These are phyloP conservation scores for Cryphonectria radicalis DNA, from an alignment of 2,329 filamentous ascomycete species.

Conservation along the genomic window DNA sequence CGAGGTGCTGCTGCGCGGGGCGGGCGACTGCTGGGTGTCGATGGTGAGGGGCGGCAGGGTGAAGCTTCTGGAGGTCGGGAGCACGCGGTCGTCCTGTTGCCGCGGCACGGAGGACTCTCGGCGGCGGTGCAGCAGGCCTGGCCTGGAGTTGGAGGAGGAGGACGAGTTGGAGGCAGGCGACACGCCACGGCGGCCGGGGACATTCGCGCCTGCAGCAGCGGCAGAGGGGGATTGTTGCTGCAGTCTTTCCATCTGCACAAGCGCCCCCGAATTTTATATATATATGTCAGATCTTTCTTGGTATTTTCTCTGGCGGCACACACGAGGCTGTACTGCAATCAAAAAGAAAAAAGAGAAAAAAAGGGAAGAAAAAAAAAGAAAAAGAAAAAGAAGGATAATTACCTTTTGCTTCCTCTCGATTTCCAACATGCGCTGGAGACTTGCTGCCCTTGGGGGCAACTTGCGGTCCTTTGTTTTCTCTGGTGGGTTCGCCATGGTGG, in stretches of 20 bases:
- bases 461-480: constrained; percentile 31
- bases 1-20: constrained; percentile 2
- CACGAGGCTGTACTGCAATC: neutral
- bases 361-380: neutral
- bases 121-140: constrained; percentile 27
- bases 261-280: constrained; percentile 17
- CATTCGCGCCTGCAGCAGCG: neutral
- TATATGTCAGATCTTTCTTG: constrained; percentile 15
- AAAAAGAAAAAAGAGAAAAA: neutral
- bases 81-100: constrained; percentile 13
- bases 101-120: constrained; percentile 24
- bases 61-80: constrained; percentile 11
- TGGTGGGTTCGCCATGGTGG: constrained; percentile 24
- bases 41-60: constrained; percentile 20
- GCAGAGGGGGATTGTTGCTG: constrained; percentile 27
- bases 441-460: constrained; percentile 46
- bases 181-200: constrained; percentile 26
- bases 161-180: constrained; percentile 26
- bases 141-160: constrained; percentile 10
- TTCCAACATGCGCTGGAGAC: constrained; percentile 63
- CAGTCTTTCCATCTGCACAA: constrained; percentile 38
- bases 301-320: constrained; percentile 14
- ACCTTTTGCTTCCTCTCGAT: constrained; percentile 64
- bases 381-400: constrained; percentile 32
- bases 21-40: constrained; percentile 2